A percentile compares a stretch with the other conserved stretches of the same genome.
Conservation (phyloP, 1,284 basidiomycete species). For the Malassezia nana region DNA sequence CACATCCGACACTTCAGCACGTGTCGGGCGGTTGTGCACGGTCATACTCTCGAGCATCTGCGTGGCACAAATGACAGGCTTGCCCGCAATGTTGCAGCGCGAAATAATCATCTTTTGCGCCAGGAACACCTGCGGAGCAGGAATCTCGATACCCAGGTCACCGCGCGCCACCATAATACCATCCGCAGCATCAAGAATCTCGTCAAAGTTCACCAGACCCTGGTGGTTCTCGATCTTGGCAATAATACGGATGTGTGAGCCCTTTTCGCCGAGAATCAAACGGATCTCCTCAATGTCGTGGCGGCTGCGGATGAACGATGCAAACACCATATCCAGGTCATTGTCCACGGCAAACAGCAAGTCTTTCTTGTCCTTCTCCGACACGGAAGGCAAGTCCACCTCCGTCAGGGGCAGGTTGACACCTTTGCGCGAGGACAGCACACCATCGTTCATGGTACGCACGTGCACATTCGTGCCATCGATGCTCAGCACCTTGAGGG, state of each 20-base stretch:
- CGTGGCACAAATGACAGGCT: constrained; percentile 96
- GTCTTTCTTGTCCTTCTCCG: constrained; percentile 83
- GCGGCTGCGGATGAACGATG: constrained; percentile 46
- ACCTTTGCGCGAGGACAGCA: constrained; percentile 91
- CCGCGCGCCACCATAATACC: constrained; percentile 49
- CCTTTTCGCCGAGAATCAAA: constrained; percentile 45
- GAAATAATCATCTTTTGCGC: constrained; percentile 49
- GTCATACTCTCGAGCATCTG: constrained; percentile 89
- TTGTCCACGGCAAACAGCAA: constrained; percentile 92
- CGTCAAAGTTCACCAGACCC: constrained; percentile 48
- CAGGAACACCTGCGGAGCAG: constrained; percentile 53
- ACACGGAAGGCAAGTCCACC: constrained; percentile 93
- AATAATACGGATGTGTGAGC: constrained; percentile 47
- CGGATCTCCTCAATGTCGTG: constrained; percentile 44
- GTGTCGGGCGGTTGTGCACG: constrained; percentile 47
- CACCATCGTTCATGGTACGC: constrained; percentile 83
- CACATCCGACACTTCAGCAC: constrained; percentile 47
- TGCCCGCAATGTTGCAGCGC: constrained; percentile 49
- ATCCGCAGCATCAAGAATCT: constrained; percentile 47
- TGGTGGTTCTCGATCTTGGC: constrained; percentile 49
- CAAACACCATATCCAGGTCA: constrained; percentile 76
- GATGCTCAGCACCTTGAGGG: constrained; percentile 79
- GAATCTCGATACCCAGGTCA: constrained; percentile 51
- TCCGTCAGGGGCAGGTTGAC: constrained; percentile 98
- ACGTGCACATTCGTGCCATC: constrained; percentile 54